These are phyloP conservation scores for Cronartium ribicola DNA, from an alignment of 1,284 basidiomycete species.

Conservation along the genomic window DNA sequence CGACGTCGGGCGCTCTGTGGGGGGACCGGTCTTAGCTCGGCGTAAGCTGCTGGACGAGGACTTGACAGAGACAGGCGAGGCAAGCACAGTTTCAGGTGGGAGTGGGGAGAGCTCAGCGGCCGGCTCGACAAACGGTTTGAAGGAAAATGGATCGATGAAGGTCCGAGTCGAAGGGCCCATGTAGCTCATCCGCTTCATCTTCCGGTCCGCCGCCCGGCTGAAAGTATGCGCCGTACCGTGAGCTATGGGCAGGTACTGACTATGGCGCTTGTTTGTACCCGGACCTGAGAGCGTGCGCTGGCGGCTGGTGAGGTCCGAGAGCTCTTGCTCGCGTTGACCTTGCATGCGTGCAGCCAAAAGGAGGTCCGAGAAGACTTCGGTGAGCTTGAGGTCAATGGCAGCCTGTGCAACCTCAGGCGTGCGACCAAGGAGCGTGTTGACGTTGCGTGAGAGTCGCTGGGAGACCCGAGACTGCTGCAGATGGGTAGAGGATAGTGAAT, in stretches of 20 bases:
- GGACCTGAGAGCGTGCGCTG: slow-evolving; percentile 32
- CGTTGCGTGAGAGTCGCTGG: slow-evolving; percentile 37
- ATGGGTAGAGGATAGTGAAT: not conserved
- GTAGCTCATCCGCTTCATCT: slow-evolving; percentile 36
- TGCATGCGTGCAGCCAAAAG: slow-evolving; percentile 24
- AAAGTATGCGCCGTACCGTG: not conserved
- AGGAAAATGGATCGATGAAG: not conserved
- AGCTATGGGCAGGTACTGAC: not conserved
- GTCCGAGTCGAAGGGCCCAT: slow-evolving; percentile 22
- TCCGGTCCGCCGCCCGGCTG: slow-evolving; percentile 15
- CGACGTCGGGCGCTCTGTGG: not conserved
- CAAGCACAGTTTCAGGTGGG: slow-evolving; percentile 9
- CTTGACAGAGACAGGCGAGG: not conserved
- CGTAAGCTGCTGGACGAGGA: slow-evolving; percentile 24
- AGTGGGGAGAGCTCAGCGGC: slow-evolving; percentile 2
- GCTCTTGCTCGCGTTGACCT: slow-evolving; percentile 12
- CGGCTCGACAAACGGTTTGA: not conserved
- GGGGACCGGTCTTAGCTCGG: slow-evolving; percentile 31
- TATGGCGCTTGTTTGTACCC: slow-evolving; percentile 16
- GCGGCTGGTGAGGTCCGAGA: not conserved
- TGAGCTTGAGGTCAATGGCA: slow-evolving; percentile 39
- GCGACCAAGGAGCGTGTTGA: slow-evolving; percentile 36
- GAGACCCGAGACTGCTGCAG: slow-evolving; percentile 36
- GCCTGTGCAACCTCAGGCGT: slow-evolving; percentile 40
- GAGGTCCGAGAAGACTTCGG: slow-evolving; percentile 38